These are phyloP conservation scores for Cordia subcordata DNA, from an alignment of 257 asterid genomes.

Conservation along the genomic window DNA sequence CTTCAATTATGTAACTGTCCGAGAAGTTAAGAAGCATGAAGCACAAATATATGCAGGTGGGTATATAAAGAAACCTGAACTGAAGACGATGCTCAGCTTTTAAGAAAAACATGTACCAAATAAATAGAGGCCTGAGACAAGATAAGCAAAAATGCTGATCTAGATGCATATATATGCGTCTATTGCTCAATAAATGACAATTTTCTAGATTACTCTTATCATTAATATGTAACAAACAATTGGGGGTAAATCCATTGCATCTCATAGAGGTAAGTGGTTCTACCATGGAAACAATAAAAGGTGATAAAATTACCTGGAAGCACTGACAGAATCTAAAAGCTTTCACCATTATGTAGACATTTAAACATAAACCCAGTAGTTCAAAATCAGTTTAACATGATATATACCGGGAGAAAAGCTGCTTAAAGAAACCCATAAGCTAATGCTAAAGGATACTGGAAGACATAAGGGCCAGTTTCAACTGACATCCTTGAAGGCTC, in stretches of 20 bases:
- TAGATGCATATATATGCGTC: neutral
- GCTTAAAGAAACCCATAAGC: constrained; percentile 3
- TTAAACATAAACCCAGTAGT: neutral
- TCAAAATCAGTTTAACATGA: neutral
- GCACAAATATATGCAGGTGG: neutral
- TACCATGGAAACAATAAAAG: no score
- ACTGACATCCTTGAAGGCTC: constrained; percentile 93
- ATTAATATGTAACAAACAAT: no score
- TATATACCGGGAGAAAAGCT: neutral
- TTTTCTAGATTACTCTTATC: no score
- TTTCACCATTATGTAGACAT: no score
- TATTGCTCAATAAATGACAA: no score
- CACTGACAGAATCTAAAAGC: no score
- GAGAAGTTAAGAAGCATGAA: constrained; percentile 39
- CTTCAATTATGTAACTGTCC: constrained; percentile 83
- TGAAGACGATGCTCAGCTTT: neutral
- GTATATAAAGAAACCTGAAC: neutral
- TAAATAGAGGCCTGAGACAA: neutral
- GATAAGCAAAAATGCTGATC: neutral
- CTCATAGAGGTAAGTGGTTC: no score
- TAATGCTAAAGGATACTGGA: constrained; percentile 72
- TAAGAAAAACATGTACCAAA: neutral
- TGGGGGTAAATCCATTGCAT: no score
- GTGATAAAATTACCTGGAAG: no score
- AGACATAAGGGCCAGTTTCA: constrained; percentile 83